A percentile compares a stretch with the other conserved stretches of the same genome.
phyloP scores from a whole-genome alignment of 192 early-diverging fungal genomes.

The Coemansia sp. region DNA sequence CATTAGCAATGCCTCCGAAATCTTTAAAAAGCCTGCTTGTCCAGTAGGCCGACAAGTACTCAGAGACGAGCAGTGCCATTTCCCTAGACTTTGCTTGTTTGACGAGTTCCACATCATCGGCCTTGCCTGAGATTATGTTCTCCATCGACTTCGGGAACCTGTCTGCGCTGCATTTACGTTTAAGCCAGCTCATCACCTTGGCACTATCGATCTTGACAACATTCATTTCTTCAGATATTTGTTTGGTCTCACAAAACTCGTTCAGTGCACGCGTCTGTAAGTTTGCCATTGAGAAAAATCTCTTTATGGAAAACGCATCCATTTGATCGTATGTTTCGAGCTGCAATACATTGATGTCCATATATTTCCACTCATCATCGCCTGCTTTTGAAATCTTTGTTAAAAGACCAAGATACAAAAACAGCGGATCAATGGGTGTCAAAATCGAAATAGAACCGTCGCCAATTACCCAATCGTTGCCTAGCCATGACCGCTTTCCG shows the following conservation, averaged over 20 bases:
- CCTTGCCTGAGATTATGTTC: background rate
- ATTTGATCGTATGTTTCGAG: slow-evolving; percentile 29
- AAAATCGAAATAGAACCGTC: slow-evolving; percentile 29
- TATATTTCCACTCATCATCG: slow-evolving; percentile 29
- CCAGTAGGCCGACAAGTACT: slow-evolving; percentile 42
- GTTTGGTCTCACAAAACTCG: slow-evolving; percentile 24
- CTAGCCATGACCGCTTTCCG: slow-evolving; percentile 42
- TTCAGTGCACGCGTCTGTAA: slow-evolving; percentile 14
- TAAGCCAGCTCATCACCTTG: slow-evolving; percentile 36
- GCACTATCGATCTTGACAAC: slow-evolving; percentile 25
- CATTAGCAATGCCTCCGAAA: slow-evolving; percentile 25
- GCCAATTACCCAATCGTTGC: slow-evolving; percentile 23
- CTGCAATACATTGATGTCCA: slow-evolving; percentile 33
- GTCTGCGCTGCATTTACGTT: slow-evolving; percentile 27
- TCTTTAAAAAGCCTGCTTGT: slow-evolving; percentile 16
- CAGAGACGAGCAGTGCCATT: slow-evolving; percentile 43
- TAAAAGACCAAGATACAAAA: slow-evolving; percentile 33
- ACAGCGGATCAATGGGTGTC: slow-evolving; percentile 39
- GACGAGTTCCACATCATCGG: slow-evolving; percentile 5
- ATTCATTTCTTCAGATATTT: slow-evolving; percentile 15
- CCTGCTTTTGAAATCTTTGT: slow-evolving; percentile 16
- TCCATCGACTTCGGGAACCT: slow-evolving; percentile 17
- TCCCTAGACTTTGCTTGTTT: slow-evolving; percentile 21
- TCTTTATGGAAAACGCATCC: slow-evolving; percentile 18
- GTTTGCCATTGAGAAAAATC: slow-evolving; percentile 14